phyloP scores from a whole-genome alignment of 139 green algal genomes.

The Deuterostichococcus epilithicus region DNA sequence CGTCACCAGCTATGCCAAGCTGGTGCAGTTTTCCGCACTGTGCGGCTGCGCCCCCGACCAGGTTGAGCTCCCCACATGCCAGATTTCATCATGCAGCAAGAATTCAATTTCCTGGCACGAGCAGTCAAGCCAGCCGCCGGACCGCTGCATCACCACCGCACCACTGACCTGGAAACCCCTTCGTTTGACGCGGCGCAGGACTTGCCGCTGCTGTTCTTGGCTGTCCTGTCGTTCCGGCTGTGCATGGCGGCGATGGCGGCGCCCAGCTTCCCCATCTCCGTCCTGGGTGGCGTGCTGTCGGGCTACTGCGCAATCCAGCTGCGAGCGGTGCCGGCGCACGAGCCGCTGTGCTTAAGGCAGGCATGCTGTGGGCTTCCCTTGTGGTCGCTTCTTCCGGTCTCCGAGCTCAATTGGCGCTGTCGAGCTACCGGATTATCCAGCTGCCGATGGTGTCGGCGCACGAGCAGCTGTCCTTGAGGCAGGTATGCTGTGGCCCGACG shows the following conservation, averaged over 20 bases:
- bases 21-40: not conserved
- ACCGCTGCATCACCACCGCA: too few species aligned
- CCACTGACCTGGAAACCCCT: too few species aligned
- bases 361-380: too few species aligned
- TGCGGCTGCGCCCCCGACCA: not conserved
- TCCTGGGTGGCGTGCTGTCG: constrained; percentile 13
- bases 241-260: constrained; percentile 10
- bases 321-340: not conserved
- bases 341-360: constrained; percentile 4
- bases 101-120: too few species aligned
- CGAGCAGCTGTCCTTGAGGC: too few species aligned
- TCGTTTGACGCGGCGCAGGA: not conserved
- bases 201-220: constrained; percentile 9
- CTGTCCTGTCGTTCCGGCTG: constrained; percentile 3
- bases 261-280: constrained; percentile 6
- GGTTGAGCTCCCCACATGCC: not conserved
- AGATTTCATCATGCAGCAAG: too few species aligned
- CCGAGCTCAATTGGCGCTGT: too few species aligned
- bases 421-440: too few species aligned
- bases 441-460: too few species aligned
- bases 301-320: constrained; percentile 7
- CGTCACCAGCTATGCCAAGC: not conserved
- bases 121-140: too few species aligned
- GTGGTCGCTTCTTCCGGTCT: too few species aligned
- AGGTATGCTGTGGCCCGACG: too few species aligned